A percentile compares a stretch with the other conserved stretches of the same genome.
These are phyloP conservation scores for Lactarius sp. DNA, from an alignment of 768 basidiomycete genomes.

Conservation along the genomic window DNA sequence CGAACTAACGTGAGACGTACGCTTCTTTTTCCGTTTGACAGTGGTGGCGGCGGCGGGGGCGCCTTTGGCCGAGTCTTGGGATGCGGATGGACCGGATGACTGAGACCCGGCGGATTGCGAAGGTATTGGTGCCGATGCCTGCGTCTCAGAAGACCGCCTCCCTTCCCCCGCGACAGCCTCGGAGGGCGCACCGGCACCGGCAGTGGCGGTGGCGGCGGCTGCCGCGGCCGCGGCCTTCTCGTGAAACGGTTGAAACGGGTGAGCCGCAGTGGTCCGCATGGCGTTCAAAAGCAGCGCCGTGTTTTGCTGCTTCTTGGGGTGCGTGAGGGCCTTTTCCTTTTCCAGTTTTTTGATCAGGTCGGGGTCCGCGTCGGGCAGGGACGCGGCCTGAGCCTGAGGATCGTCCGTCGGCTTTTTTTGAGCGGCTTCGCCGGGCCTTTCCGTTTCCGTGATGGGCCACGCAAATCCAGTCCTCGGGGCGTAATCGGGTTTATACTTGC, in stretches of 20 bases:
- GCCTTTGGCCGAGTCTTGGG: conserved; percentile 47
- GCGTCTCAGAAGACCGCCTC: conserved; percentile 33
- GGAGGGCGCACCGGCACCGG: conserved; percentile 26
- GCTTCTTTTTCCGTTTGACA: conserved; percentile 74
- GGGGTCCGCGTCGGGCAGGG: conserved; percentile 18
- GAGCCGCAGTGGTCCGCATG: conserved; percentile 73
- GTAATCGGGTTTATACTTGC: conserved; percentile 71
- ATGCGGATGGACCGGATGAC: conserved; percentile 34
- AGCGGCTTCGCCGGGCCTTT: conserved; percentile 34
- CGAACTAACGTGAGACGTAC: conserved; percentile 42
- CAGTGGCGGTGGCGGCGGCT: conserved; percentile 31
- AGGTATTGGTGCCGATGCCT: conserved; percentile 31
- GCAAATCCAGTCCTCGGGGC: conserved; percentile 79
- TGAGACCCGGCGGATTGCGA: conserved; percentile 33
- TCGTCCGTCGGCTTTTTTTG: conserved; percentile 37
- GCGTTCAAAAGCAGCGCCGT: conserved; percentile 66
- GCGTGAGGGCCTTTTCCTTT: conserved; percentile 12
- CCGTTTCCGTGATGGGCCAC: conserved; percentile 71
- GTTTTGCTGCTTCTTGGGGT: conserved; percentile 58
- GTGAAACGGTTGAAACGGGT: conserved; percentile 50
- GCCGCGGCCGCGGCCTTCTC: conserved; percentile 36
- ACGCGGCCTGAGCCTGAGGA: background rate
- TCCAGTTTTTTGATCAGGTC: conserved; percentile 18
- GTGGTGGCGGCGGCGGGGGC: conserved; percentile 36
- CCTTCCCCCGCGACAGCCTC: conserved; percentile 6